Percentiles rank a stretch among this genome's conserved stretches.
phyloP scores from a whole-genome alignment of 2,329 filamentous ascomycete species.

The Aspergillus brasiliensis region DNA sequence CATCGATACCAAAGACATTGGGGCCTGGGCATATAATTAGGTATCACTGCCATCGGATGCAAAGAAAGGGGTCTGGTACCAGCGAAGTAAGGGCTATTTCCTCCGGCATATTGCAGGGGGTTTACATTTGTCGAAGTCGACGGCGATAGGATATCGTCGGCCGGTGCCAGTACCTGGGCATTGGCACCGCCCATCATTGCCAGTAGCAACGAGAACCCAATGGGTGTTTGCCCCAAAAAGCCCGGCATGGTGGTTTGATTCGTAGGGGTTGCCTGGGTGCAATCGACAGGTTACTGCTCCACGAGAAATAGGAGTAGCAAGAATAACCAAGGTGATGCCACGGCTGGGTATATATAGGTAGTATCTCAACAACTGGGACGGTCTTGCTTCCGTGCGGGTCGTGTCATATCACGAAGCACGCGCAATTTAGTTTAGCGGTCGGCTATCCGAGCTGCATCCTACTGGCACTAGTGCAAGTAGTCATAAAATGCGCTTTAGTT shows the following conservation, averaged over 20 bases:
- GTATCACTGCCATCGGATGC: accelerated
- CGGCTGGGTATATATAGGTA: too few species aligned
- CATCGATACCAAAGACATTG: constrained; percentile 14
- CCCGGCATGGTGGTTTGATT: background rate
- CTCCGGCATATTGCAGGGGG: background rate
- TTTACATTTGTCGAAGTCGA: background rate
- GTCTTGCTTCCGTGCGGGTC: too few species aligned
- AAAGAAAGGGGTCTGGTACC: background rate
- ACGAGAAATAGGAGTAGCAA: too few species aligned
- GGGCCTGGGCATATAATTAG: constrained; percentile 2
- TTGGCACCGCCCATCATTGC: background rate
- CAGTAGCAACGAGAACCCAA: background rate
- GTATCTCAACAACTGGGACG: too few species aligned
- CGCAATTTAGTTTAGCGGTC: too few species aligned
- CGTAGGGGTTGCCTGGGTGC: too few species aligned
- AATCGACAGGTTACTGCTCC: too few species aligned
- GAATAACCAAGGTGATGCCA: too few species aligned
- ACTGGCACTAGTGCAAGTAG: too few species aligned
- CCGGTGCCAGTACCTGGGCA: background rate
- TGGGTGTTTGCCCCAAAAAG: background rate
- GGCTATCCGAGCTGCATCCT: too few species aligned
- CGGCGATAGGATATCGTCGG: constrained; percentile 1
- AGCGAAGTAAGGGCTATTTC: background rate
- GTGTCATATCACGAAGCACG: too few species aligned
- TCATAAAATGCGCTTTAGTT: too few species aligned